These are phyloP conservation scores for Phaeosphaeriaceae sp. DNA, from an alignment of 2,329 filamentous ascomycete species.

Conservation along the genomic window DNA sequence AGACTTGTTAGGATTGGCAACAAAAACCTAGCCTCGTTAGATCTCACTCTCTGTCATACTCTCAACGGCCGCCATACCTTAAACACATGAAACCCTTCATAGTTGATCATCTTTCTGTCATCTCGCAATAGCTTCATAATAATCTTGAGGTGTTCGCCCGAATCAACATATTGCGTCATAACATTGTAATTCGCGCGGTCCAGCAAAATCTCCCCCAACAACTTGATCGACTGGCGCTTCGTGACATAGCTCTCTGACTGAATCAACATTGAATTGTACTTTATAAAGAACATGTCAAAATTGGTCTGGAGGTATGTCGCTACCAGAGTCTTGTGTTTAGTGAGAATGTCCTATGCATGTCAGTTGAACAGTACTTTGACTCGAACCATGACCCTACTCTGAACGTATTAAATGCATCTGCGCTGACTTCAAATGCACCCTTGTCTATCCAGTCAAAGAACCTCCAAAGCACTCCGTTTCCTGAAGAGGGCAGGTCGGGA, in stretches of 20 bases:
- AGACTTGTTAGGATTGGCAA: slow-evolving; percentile 98
- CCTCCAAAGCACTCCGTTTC: slow-evolving; percentile 89
- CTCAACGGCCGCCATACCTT: slow-evolving; percentile 61
- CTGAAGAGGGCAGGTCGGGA: slow-evolving; percentile 74
- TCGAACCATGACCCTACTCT: slow-evolving; percentile 63
- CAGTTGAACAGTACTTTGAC: slow-evolving; percentile 6
- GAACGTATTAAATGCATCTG: slow-evolving; percentile 97
- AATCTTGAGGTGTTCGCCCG: slow-evolving; percentile 93
- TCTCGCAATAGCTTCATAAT: slow-evolving; percentile 97
- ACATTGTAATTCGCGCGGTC: slow-evolving; percentile 97
- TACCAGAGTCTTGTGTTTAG: slow-evolving; percentile 90
- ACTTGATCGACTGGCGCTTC: slow-evolving; percentile 96
- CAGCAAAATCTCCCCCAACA: slow-evolving; percentile 91
- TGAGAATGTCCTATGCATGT: slow-evolving; percentile 79
- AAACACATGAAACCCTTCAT: slow-evolving; percentile 99
- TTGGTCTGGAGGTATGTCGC: slow-evolving; percentile 87
- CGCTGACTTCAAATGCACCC: slow-evolving; percentile 93
- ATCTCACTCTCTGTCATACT: background rate
- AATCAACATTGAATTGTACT: slow-evolving; percentile 86
- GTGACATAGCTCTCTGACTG: slow-evolving; percentile 97
- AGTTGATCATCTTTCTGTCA: slow-evolving; percentile 98
- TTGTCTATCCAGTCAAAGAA: slow-evolving; percentile 98
- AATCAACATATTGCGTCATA: slow-evolving; percentile 97
- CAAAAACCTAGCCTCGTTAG: slow-evolving; percentile 71
- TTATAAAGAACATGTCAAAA: slow-evolving; percentile 90